phyloP scores from a whole-genome alignment of 148 eudicot genomes.

The Rhododendron mucronatum region DNA sequence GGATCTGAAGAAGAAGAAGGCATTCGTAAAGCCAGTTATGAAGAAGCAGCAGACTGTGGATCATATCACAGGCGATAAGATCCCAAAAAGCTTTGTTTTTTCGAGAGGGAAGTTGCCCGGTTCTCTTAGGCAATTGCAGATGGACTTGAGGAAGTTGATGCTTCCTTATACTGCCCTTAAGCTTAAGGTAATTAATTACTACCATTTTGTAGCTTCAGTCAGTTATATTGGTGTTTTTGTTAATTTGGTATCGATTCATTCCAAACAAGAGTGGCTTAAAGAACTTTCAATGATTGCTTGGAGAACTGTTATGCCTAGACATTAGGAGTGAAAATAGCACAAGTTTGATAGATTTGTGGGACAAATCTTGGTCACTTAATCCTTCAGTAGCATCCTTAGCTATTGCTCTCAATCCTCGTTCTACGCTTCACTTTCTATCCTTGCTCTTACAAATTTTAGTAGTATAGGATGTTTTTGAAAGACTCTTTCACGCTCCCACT shows the following conservation, averaged over 20 bases:
- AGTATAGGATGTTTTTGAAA: neutral
- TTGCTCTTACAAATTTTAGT: neutral
- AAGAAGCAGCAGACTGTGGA: conserved; percentile 6
- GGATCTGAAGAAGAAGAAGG: conserved; percentile 1
- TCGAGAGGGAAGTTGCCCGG: conserved; percentile 61
- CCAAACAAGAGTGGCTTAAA: neutral
- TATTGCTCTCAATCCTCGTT: neutral
- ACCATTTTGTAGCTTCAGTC: neutral
- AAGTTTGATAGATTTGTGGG: neutral
- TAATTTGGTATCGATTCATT: too few species aligned
- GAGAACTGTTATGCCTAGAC: neutral
- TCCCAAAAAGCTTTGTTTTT: conserved; percentile 80
- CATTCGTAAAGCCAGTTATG: neutral
- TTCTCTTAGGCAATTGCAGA: conserved; percentile 51
- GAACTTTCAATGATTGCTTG: neutral
- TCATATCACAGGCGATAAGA: conserved; percentile 79
- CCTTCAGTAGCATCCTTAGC: neutral
- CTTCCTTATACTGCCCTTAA: conserved; percentile 89
- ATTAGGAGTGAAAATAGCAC: neutral
- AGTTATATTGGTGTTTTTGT: neutral
- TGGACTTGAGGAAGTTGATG: conserved; percentile 82
- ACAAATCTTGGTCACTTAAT: neutral
- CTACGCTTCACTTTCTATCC: neutral
- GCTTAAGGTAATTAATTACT: conserved; percentile 49
- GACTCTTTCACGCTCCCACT: neutral